A percentile compares a stretch with the other conserved stretches of the same genome.
These are phyloP conservation scores for Aspergillus bridgeri DNA, from an alignment of 495 filamentous ascomycete species.

Conservation along the genomic window DNA sequence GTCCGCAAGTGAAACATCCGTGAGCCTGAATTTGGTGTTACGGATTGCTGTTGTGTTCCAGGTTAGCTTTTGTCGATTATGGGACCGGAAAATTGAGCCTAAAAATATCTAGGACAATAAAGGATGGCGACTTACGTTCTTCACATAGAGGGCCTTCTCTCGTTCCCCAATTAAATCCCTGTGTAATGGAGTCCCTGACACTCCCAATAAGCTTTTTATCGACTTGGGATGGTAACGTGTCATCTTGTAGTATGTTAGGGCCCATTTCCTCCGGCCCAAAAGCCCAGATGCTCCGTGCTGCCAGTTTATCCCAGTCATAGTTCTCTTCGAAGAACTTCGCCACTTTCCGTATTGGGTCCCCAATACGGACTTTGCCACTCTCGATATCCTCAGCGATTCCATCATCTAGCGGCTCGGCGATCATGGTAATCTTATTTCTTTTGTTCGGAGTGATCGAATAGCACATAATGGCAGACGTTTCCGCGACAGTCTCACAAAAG, in stretches of 20 bases:
- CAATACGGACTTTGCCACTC: conserved; percentile 82
- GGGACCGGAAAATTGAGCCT: background rate
- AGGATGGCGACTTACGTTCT: conserved; percentile 70
- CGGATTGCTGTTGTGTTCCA: conserved; percentile 66
- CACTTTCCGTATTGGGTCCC: conserved; percentile 86
- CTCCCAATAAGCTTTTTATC: conserved; percentile 86
- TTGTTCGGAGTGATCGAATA: conserved; percentile 98
- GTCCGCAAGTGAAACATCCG: conserved; percentile 79
- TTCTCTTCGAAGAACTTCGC: conserved; percentile 97
- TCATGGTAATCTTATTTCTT: conserved; percentile 98
- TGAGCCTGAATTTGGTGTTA: conserved; percentile 92
- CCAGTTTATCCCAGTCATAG: conserved; percentile 94
- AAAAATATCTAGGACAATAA: conserved; percentile 3
- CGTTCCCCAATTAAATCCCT: conserved; percentile 94
- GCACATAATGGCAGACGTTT: conserved; percentile 95
- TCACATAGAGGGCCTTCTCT: conserved; percentile 95
- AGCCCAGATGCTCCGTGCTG: conserved; percentile 94
- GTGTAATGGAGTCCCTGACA: conserved; percentile 85
- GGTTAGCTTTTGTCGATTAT: background rate
- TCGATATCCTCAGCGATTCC: conserved; percentile 97
- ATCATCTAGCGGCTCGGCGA: conserved; percentile 89
- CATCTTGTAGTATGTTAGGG: conserved; percentile 95
- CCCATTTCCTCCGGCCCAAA: conserved; percentile 95
- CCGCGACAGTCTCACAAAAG: conserved; percentile 97
- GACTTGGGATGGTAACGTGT: conserved; percentile 84